Percentiles rank a stretch among this genome's conserved stretches.
Evolutionary conservation across 768 basidiomycete genomes (phyloP).

Genomic region (Rhizopogon rudus): DNA sequence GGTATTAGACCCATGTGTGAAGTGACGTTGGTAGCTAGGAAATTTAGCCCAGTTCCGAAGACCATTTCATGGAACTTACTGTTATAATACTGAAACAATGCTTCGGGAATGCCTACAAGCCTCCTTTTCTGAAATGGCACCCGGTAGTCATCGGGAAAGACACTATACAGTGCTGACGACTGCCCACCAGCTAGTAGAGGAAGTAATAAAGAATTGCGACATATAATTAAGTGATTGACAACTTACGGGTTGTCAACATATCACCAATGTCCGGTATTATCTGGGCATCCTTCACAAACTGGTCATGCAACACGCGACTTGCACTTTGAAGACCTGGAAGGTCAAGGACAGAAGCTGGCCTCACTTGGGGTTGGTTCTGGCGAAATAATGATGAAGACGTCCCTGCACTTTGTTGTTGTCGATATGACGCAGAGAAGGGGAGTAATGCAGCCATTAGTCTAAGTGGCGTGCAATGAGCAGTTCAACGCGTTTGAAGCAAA

Average conservation of each 20-base stretch:
- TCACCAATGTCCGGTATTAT: constrained; percentile 75
- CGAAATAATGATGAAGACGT: constrained; percentile 1
- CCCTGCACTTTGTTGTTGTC: not conserved
- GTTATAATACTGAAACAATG: constrained; percentile 73
- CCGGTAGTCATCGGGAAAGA: constrained; percentile 72
- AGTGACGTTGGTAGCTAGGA: constrained; percentile 57
- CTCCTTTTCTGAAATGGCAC: constrained; percentile 78
- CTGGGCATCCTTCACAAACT: constrained; percentile 68
- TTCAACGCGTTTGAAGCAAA: constrained; percentile 6
- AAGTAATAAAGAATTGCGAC: not conserved
- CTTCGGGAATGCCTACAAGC: constrained; percentile 73
- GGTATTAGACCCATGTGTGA: constrained; percentile 90
- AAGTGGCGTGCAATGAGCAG: not conserved
- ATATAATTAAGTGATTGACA: not conserved
- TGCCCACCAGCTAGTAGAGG: constrained; percentile 47
- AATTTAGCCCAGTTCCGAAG: constrained; percentile 8
- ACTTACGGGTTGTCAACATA: constrained; percentile 55
- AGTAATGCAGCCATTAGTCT: constrained; percentile 3
- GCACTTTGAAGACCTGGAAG: constrained; percentile 60
- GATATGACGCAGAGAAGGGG: constrained; percentile 6
- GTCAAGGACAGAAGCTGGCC: constrained; percentile 39
- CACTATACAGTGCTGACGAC: constrained; percentile 73
- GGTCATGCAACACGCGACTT: constrained; percentile 61
- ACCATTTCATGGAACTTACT: constrained; percentile 37
- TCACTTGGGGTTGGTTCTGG: constrained; percentile 2